Conservation (phyloP, 768 basidiomycete genomes). For the Cystofilobasidium bisporidii region DNA sequence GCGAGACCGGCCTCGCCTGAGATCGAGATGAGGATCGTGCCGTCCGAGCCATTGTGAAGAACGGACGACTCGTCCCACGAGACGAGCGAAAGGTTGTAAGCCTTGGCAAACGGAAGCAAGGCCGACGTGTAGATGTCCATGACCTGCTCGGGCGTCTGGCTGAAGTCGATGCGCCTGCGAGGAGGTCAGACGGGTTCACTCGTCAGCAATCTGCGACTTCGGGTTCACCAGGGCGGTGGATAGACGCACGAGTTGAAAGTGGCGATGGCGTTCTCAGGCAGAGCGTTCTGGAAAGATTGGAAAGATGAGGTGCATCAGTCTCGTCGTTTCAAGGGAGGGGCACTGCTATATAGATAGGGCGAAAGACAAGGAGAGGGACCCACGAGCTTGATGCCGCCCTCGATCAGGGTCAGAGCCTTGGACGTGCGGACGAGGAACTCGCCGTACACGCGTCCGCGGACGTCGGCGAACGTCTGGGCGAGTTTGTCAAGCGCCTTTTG, state of each 20-base stretch:
- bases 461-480: conserved; percentile 18
- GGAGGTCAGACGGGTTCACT: not conserved
- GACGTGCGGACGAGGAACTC: conserved; percentile 24
- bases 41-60: not conserved
- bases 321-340: too few species aligned
- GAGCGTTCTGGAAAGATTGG: conserved; percentile 19
- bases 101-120: conserved; percentile 16
- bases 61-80: not conserved
- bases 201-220: not conserved
- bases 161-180: conserved; percentile 20
- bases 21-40: conserved; percentile 7
- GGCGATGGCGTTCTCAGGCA: conserved; percentile 15
- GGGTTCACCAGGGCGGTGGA: not conserved
- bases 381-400: conserved; percentile 11
- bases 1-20: conserved; percentile 3
- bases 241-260: conserved; percentile 14
- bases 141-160: conserved; percentile 18
- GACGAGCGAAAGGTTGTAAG: conserved; percentile 20
- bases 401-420: conserved; percentile 21
- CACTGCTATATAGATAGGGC: too few species aligned
- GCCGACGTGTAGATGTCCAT: conserved; percentile 23
- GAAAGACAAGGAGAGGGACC: not conserved
- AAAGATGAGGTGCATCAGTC: too few species aligned
- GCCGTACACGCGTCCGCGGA: conserved; percentile 7
- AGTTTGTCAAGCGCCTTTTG: conserved; percentile 23